Evolutionary conservation across 148 eudicot species (phyloP).

Genomic region (Vaccinium darrowii): DNA sequence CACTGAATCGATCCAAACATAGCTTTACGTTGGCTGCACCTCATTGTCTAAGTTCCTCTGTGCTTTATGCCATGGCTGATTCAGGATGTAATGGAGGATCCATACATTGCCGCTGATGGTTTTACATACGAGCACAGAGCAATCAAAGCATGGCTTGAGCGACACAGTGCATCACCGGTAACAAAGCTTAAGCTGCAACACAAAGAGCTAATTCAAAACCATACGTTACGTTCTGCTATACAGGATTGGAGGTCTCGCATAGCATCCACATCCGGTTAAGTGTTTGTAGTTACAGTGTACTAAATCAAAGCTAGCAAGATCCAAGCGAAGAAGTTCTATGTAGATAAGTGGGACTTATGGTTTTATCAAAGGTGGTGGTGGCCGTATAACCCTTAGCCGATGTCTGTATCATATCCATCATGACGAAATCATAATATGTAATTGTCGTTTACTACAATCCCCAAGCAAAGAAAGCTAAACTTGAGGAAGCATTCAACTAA

Average conservation of each 20-base stretch:
- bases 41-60: slow-evolving; percentile 1
- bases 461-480: no score
- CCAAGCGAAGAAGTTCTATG: neutral
- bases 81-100: slow-evolving; percentile 92
- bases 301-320: neutral
- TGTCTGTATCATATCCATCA: no score
- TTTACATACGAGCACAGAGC: slow-evolving; percentile 88
- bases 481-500: no score
- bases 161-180: slow-evolving; percentile 65
- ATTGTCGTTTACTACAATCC: no score
- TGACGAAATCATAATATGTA: no score
- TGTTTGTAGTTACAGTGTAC: neutral
- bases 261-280: slow-evolving; percentile 26
- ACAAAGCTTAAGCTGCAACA: slow-evolving; percentile 58
- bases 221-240: slow-evolving; percentile 64
- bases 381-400: no score
- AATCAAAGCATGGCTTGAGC: slow-evolving; percentile 74
- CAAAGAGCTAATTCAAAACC: slow-evolving; percentile 62
- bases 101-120: slow-evolving; percentile 89
- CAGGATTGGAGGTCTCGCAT: slow-evolving; percentile 72
- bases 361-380: neutral
- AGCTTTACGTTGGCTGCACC: slow-evolving; percentile 14
- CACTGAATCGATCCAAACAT: neutral
- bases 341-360: neutral
- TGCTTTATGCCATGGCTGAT: neutral